Evolutionary conservation across 2,329 filamentous ascomycete species (phyloP), one percentile per base, ranked within the genome.

Genomic region (Thelonectria olida): DNA sequence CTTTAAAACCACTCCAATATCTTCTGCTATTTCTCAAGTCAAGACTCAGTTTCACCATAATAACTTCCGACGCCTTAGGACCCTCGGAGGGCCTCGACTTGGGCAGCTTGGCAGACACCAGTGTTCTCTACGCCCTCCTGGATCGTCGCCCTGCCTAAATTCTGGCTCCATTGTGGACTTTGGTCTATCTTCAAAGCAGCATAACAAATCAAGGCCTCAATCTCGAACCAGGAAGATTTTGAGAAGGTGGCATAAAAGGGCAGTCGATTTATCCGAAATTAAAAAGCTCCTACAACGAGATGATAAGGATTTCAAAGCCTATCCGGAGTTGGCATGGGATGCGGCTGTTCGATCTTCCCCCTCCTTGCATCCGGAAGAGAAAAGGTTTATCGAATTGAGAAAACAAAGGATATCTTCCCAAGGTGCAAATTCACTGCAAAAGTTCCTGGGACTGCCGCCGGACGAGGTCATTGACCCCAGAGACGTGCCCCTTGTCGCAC

Each of bases 401-500:
- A 63, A 61, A 10, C 17, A 53, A 2, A 53, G 45, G 3, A 66
- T 71, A 0, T 71, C 68, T 2, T 67, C 63, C 0, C 19, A 27
- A 0, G 66, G 66, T 5, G 9, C 54, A 0, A 56, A 70, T 13
- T 51, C 65, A 0, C 23, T 71, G 0, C 68, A 63, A 28, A 23
- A 5, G 0, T 71, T 71, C 5, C 41, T 71, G 0, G 22, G n/a
- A 0, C 47, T 71, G 0, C 39, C 64, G 0, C 27, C 34, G 0
- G 42, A 36, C 2, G 67, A 71, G 7, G 44, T 17, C 1, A 57
- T 70, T 2, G 54, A 71, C 9, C 61, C 49, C 0, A 44, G 53
- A n/a, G 67, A 71, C 51, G 62, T 71, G 1, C 69, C 69, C 0
- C 65, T 71, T 2, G 31, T 71, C 7, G 67, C 69, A 0, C 27